Evolutionary conservation across 2,329 filamentous ascomycete genomes (phyloP), one percentile per base, ranked within the genome.

Genomic region (Penicillium sclerotiorum): DNA sequence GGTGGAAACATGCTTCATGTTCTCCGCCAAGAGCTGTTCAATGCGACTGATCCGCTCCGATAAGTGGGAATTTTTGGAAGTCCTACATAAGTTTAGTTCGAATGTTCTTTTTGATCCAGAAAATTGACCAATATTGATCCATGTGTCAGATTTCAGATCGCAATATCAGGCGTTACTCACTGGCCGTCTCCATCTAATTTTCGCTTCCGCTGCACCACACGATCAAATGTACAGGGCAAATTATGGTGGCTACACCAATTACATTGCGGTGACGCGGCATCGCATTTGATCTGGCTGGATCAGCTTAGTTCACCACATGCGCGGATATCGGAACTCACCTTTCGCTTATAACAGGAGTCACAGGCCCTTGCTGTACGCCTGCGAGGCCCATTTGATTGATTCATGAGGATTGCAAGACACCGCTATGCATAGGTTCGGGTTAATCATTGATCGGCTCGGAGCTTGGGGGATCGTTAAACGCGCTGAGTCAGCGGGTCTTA

Each of bases 171-270:
- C n/a, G n/a, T n/a, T n/a, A 15, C 32, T 38, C 17, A 36, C 32
- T 25, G 30, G 7, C 27, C 15, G 38, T 56, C 55, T 60, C 67
- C 44, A 20, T 53, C 56, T 8, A 55, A 56, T 52, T 66, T 70
- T n/a, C 66, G 58, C 45, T 61, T 64, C 25, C 64, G 59, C 21
- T 55, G 59, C 22, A 64, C 52, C 8, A 59, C 57, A 49, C 70
- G 53, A 22, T 66, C 68, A 57, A 78, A 80, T 7, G 75, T 79
- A 61, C 78, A 81, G 15, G 69, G 59, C 17, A 77, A 66, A 46
- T 70, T 63, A 54, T 79, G 77, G 59, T 79, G 75, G 42, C 66
- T 69, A 57, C 77, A 80, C 77, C 77, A 80, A 59, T 80, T 75
- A 63, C 77, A 80, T 41, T 70, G 66, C 3, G 74, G 72, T 8